A percentile compares a stretch with the other conserved stretches of the same genome.
These are phyloP conservation scores for Leccinum disarticulatum DNA, from an alignment of 768 basidiomycete genomes.

Conservation along the genomic window DNA sequence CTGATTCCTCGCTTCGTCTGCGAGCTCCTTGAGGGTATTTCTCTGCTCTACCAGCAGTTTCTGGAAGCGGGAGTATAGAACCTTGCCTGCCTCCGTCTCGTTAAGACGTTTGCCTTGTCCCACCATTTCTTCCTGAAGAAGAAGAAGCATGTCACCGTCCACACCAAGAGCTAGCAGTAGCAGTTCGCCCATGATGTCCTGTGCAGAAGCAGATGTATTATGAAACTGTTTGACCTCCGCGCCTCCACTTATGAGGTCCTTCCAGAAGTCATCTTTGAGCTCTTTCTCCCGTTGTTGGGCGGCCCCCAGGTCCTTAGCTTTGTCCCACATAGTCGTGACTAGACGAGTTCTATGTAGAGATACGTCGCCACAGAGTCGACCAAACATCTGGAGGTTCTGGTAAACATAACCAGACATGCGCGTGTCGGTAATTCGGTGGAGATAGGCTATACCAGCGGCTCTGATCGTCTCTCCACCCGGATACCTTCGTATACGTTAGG, in stretches of 20 bases:
- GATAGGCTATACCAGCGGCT: constrained; percentile 34
- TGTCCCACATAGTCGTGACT: constrained; percentile 40
- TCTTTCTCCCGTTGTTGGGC: constrained; percentile 20
- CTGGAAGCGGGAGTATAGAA: constrained; percentile 17
- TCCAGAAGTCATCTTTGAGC: constrained; percentile 30
- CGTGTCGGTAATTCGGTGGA: constrained; percentile 36
- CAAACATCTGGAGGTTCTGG: constrained; percentile 35
- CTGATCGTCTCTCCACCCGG: not conserved
- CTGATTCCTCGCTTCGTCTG: constrained; percentile 17
- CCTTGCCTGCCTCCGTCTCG: constrained; percentile 24
- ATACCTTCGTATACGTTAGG: constrained; percentile 7
- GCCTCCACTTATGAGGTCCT: not conserved
- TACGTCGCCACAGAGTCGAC: constrained; percentile 34
- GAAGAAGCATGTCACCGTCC: no score
- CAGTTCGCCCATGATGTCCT: not conserved
- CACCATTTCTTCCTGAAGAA: constrained; percentile 22
- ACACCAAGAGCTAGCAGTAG: no score
- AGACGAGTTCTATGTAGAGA: constrained; percentile 32
- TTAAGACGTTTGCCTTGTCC: constrained; percentile 13
- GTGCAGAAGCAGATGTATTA: not conserved
- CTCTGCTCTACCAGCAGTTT: constrained; percentile 18
- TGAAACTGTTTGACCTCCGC: constrained; percentile 2
- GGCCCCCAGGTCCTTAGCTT: constrained; percentile 11
- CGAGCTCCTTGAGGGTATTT: constrained; percentile 13
- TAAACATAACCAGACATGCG: constrained; percentile 32